These are phyloP conservation scores for Rhypophila decipiens DNA, from an alignment of 495 filamentous ascomycete species.

Conservation along the genomic window DNA sequence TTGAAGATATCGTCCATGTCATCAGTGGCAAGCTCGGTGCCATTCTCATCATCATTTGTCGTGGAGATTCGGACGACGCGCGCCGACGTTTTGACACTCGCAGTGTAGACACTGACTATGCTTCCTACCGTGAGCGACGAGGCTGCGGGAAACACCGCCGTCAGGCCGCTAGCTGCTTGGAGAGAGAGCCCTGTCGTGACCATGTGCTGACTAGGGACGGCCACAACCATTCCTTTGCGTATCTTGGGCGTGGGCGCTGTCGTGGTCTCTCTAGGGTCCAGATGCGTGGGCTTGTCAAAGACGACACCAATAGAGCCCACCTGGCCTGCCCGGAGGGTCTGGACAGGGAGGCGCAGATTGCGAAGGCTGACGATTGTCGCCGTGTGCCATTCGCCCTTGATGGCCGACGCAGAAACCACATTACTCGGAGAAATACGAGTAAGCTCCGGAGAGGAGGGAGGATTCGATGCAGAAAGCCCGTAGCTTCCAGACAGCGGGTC, in stretches of 20 bases:
- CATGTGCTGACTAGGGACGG: conserved; percentile 49
- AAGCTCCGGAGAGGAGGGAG: conserved; percentile 36
- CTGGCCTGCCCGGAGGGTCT: conserved; percentile 68
- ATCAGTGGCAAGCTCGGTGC: conserved; percentile 23
- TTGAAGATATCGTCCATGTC: conserved; percentile 57
- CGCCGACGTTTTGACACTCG: conserved; percentile 76
- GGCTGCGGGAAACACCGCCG: conserved; percentile 39
- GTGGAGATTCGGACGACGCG: conserved; percentile 47
- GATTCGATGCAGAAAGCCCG: conserved; percentile 36
- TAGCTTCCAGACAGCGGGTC: conserved; percentile 27
- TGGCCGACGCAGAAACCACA: conserved; percentile 36
- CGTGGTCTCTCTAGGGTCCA: conserved; percentile 14
- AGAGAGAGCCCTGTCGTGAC: conserved; percentile 37
- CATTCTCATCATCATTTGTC: conserved; percentile 10
- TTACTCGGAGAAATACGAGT: conserved; percentile 33
- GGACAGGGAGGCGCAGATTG: conserved; percentile 79
- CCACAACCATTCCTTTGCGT: conserved; percentile 80
- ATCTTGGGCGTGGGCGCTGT: conserved; percentile 38
- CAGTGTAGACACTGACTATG: conserved; percentile 75
- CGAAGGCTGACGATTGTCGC: conserved; percentile 81
- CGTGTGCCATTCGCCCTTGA: conserved; percentile 63
- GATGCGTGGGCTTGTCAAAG: conserved; percentile 32
- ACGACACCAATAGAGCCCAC: conserved; percentile 85
- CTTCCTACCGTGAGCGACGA: conserved; percentile 37
- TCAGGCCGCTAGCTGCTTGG: conserved; percentile 52